Conservation (phyloP, 2,329 filamentous ascomycete species). For the Penicillium sp. region DNA sequence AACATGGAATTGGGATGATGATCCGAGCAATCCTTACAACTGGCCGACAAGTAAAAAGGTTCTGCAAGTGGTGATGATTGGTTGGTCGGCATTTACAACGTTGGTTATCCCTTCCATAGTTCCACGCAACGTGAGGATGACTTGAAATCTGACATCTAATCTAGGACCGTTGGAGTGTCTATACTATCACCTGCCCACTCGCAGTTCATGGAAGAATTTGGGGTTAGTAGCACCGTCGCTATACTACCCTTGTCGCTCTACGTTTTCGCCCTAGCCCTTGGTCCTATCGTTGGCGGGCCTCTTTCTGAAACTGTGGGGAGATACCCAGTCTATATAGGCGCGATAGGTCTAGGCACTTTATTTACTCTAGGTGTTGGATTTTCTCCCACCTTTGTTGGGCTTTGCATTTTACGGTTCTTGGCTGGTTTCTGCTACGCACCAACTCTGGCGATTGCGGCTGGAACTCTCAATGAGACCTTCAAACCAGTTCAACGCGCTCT, state of each 20-base stretch:
- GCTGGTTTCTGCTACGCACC: conserved; percentile 21
- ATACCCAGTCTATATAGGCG: conserved; percentile 21
- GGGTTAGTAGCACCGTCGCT: conserved; percentile 15
- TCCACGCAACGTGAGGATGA: too few relatives aligned
- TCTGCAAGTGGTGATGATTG: conserved; percentile 17
- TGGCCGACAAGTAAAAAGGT: conserved; percentile 14
- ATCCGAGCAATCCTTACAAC: conserved; percentile 20
- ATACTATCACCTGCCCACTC: conserved; percentile 18
- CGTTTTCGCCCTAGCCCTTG: conserved; percentile 18
- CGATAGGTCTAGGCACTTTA: conserved; percentile 14
- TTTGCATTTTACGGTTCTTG: conserved; percentile 19
- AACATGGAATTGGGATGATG: background rate
- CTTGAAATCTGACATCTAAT: background rate
- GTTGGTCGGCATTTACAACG: conserved; percentile 19
- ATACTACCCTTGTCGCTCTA: conserved; percentile 21
- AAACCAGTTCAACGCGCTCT: conserved; percentile 16
- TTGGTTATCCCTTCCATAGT: background rate
- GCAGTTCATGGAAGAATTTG: conserved; percentile 18
- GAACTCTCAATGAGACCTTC: conserved; percentile 26
- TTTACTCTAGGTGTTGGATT: conserved; percentile 21
- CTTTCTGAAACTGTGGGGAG: conserved; percentile 27
- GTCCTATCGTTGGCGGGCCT: conserved; percentile 25
- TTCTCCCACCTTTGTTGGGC: conserved; percentile 9
- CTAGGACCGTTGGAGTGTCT: conserved; percentile 17
- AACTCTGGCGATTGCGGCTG: conserved; percentile 17